Conservation (phyloP, 2,329 filamentous ascomycete species). For the Aureobasidium zeae region DNA sequence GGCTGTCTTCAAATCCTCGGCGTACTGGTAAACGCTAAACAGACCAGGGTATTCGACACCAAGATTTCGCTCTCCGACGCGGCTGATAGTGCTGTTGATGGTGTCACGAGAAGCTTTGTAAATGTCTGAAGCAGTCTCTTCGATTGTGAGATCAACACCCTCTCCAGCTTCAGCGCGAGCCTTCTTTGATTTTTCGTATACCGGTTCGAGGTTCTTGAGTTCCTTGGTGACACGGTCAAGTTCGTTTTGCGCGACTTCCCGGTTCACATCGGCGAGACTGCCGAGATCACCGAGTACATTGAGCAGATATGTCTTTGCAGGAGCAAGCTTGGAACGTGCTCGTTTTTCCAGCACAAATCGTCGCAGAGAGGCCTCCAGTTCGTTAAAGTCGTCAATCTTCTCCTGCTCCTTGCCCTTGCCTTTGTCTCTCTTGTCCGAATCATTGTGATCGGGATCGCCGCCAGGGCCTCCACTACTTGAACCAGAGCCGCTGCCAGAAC, state of each 20-base stretch:
- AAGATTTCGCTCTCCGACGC: constrained; percentile 66
- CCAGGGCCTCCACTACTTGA: constrained; percentile 27
- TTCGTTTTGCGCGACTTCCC: constrained; percentile 76
- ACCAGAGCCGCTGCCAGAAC: constrained; percentile 26
- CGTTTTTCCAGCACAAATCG: constrained; percentile 94
- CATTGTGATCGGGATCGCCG: constrained; percentile 27
- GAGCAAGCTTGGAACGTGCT: constrained; percentile 87
- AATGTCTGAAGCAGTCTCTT: constrained; percentile 74
- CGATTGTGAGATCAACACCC: constrained; percentile 70
- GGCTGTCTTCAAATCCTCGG: constrained; percentile 81
- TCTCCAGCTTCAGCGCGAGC: constrained; percentile 72
- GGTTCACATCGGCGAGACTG: constrained; percentile 74
- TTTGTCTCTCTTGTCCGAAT: constrained; percentile 46
- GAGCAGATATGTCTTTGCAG: constrained; percentile 87
- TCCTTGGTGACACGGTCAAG: constrained; percentile 74
- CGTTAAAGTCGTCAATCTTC: constrained; percentile 81
- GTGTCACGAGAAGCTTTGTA: constrained; percentile 74
- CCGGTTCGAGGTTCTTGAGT: constrained; percentile 71
- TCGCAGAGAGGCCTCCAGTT: constrained; percentile 76
- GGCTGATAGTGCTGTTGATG: constrained; percentile 64
- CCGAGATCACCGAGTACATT: constrained; percentile 86
- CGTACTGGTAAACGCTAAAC: constrained; percentile 78
- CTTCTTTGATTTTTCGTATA: constrained; percentile 74
- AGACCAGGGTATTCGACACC: constrained; percentile 81
- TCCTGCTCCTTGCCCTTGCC: constrained; percentile 70